phyloP scores from a whole-genome alignment of 352 stramenopile species.

The Phytopythium cucurbitacearum region DNA sequence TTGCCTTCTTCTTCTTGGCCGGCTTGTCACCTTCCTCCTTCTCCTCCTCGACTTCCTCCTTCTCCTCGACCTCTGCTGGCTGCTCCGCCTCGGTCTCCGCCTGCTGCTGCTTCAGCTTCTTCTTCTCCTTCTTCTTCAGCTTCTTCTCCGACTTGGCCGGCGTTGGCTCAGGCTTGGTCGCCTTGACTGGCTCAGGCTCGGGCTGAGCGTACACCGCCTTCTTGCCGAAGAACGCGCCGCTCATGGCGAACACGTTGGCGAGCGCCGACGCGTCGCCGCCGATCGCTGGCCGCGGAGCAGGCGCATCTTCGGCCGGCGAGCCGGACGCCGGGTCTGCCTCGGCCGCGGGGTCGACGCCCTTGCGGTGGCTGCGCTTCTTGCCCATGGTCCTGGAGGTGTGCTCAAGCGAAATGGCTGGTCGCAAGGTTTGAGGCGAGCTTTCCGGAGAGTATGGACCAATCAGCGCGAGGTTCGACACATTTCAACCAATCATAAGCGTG shows the following conservation, averaged over 20 bases:
- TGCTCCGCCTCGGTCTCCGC: constrained; percentile 36
- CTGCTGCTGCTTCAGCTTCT: constrained; percentile 26
- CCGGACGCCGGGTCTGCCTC: constrained; percentile 7
- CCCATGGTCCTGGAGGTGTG: constrained; percentile 14
- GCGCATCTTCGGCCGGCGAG: constrained; percentile 12
- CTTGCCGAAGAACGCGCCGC: constrained; percentile 58
- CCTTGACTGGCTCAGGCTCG: constrained; percentile 9
- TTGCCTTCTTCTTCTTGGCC: constrained; percentile 1
- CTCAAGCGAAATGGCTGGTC: not conserved
- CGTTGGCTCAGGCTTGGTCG: not conserved
- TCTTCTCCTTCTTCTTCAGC: constrained; percentile 8
- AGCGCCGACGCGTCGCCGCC: constrained; percentile 22
- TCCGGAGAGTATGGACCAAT: not conserved
- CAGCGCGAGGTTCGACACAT: not conserved
- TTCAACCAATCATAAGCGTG: constrained; percentile 13
- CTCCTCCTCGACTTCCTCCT: not conserved
- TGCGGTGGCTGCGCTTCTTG: constrained; percentile 30
- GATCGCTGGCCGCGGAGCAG: constrained; percentile 16
- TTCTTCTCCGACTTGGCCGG: constrained; percentile 6
- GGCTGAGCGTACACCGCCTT: constrained; percentile 40
- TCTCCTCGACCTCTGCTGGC: constrained; percentile 3
- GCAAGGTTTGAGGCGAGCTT: not conserved
- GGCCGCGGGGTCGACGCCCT: constrained; percentile 4
- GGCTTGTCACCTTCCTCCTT: not conserved
- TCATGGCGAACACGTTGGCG: constrained; percentile 54